Base-by-base conservation (phyloP, 1,284 basidiomycete species). In the Amylostereum chailletii region DNA sequence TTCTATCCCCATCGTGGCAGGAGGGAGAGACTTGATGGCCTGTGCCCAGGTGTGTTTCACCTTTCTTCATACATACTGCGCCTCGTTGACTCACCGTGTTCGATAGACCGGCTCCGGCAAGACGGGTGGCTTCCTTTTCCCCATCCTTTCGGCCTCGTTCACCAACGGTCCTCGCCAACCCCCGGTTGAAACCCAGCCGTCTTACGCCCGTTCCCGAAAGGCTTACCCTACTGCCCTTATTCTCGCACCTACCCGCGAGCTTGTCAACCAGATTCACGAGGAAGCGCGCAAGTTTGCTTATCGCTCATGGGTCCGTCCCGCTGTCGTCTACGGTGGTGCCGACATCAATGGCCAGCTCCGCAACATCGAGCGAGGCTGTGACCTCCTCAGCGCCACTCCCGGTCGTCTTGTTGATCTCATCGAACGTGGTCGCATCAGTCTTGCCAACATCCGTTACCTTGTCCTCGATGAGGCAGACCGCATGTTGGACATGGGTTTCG, bases 401-500 rank as follows among this genome's bases (percentile, higher is more conserved):
- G 95, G 96, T 62, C 94, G 95, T 73, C 86, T 99, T 46, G 94
- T 98, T 60, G 95, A 99, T 72, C 76, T 99, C 57, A 97, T 99
- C 59, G 95, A 99, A 72, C 90, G 96, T 63, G 95, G 95, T 38
- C 85, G 91, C 54, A 98, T 99, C 76, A 92, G 88, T 64, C 81
- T 99, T 52, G 83, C 90, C 61, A 98, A 98, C 72, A 88, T 99
- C 70, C 88, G 91, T 61, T 99, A 96, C 72, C 86, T 99, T 48
- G 96, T 99, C 34, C 87, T 99, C 52, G 96, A 99, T 63, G 96
- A 99, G 74, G 96, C 95, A 54, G 96, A 99, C 75, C 90, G 95
- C 64, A 99, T 99, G 95, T 81, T 99, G 61, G 95, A 99, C 76
- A 99, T 99, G 95, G 95, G 95, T 89, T 99, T 99, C 79, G 95